Evolutionary conservation across 345 rosid genomes (phyloP), one percentile per base, ranked within the genome.

Genomic region (Theobroma cacao): DNA sequence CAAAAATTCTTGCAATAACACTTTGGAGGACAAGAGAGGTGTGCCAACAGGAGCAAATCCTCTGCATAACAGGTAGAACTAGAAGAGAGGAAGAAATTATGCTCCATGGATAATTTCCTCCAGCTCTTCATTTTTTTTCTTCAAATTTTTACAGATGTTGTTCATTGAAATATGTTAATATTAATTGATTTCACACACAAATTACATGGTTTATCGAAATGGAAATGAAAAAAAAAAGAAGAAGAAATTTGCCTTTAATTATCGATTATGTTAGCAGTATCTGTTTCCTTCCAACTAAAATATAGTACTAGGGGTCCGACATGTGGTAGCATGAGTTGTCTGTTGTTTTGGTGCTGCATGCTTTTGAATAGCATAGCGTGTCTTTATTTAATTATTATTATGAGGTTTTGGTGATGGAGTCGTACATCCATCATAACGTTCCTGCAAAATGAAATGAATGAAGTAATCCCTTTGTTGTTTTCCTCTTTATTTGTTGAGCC

Each of bases 41-140:
- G 55, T 82, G 3, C 89, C 89, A 7, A 62, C 85, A 7, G 89
- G 87, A 53, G 72, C 87, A 28, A 84, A 86, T 80, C 89, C 89
- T 50, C 79, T 86, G 18, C 89, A 86, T 47, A 86, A 86, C 84
- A 78, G 80, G 79, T 81, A 81, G 72, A 47, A n/a, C n/a, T n/a
- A n/a, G 58, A 11, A 62, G 38, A 36, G 34, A 72, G 58, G 41
- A 18, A 43, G 31, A 34, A 11, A 34, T 33, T 5, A 65, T 40
- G 26, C 30, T n/a, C 13, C 30, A 38, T n/a, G 33, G 28, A 38
- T 20, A n/a, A 36, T 30, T 7, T 61, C 48, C 38, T 22, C 33
- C 20, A 34, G n/a, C 58, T 33, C 50, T 50, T 67, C 5, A 26
- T 18, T 38, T 4, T 9, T 14, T 50, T 48, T 47, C 18, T 60